These are phyloP conservation scores for Xylaria sp. DNA, from an alignment of 2,329 filamentous ascomycete species.

Conservation along the genomic window DNA sequence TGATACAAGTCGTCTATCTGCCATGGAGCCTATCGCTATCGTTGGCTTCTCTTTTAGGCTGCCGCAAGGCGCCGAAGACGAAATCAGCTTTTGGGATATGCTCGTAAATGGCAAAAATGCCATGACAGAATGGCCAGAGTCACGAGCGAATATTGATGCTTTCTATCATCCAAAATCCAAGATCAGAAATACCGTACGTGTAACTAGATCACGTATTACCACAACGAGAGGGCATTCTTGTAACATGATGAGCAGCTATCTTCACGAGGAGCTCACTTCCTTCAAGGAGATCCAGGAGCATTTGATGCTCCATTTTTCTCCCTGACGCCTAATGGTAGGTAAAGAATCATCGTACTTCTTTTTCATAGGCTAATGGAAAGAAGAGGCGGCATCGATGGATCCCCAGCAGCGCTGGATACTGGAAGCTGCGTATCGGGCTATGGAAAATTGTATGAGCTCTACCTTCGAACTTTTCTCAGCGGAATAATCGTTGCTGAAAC, in stretches of 20 bases:
- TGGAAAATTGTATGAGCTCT: conserved; percentile 16
- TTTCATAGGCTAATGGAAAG: too few species aligned
- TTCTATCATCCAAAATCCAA: too few species aligned
- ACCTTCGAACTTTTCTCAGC: too few species aligned
- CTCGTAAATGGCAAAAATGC: not conserved
- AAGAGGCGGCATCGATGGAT: conserved; percentile 1
- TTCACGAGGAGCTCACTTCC: not conserved
- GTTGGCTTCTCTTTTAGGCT: conserved; percentile 8
- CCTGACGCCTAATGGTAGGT: not conserved
- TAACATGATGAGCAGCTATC: too few species aligned
- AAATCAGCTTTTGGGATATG: not conserved
- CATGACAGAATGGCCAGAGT: not conserved
- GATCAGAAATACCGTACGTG: not conserved
- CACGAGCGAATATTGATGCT: not conserved
- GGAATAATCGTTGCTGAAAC: too few species aligned
- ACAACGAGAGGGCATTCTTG: too few species aligned
- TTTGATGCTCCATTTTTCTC: not conserved
- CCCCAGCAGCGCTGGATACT: not conserved
- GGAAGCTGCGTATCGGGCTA: not conserved
- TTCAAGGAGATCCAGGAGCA: not conserved
- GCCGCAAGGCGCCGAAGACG: not conserved
- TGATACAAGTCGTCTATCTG: too few species aligned
- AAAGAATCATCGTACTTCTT: too few species aligned
- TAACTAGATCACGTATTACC: not conserved
- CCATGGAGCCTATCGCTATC: not conserved